Evolutionary conservation across 768 basidiomycete species (phyloP).

Genomic region (Trametes gibbosa): DNA sequence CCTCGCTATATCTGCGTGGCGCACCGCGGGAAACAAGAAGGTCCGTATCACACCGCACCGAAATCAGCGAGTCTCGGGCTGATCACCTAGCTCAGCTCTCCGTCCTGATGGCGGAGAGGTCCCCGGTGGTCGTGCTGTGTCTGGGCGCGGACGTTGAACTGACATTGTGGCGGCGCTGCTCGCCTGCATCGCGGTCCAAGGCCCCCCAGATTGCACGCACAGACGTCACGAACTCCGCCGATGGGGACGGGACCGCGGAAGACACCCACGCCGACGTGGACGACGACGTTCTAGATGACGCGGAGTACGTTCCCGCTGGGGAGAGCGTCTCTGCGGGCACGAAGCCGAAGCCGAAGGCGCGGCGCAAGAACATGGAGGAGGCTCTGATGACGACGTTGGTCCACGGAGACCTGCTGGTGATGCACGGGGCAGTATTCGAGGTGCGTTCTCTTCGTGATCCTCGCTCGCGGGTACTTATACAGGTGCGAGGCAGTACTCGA

Average conservation of each 20-base stretch:
- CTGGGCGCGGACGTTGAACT: slow-evolving; percentile 21
- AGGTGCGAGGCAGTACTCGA: slow-evolving; percentile 14
- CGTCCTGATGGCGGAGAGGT: neutral
- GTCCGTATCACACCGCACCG: neutral
- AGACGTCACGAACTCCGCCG: no score
- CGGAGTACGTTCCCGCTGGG: neutral
- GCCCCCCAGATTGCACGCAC: no score
- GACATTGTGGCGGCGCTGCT: neutral
- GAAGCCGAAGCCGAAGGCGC: neutral
- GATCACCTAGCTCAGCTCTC: slow-evolving; percentile 3
- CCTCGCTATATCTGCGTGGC: slow-evolving; percentile 11
- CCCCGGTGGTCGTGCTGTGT: slow-evolving; percentile 5
- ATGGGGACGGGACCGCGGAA: no score
- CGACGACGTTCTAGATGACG: neutral
- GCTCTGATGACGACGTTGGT: slow-evolving; percentile 32
- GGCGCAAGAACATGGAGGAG: neutral
- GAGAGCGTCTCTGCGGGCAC: neutral
- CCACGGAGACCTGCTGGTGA: slow-evolving; percentile 39
- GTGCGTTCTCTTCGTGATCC: slow-evolving; percentile 29
- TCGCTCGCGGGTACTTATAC: neutral
- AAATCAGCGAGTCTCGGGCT: no score
- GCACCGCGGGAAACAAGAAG: slow-evolving; percentile 9
- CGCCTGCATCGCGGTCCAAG: neutral
- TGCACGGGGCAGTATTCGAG: slow-evolving; percentile 40
- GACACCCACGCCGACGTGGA: neutral